Evolutionary conservation across 2,329 filamentous ascomycete species (phyloP).

Genomic region (Cladobotryum protrusum): DNA sequence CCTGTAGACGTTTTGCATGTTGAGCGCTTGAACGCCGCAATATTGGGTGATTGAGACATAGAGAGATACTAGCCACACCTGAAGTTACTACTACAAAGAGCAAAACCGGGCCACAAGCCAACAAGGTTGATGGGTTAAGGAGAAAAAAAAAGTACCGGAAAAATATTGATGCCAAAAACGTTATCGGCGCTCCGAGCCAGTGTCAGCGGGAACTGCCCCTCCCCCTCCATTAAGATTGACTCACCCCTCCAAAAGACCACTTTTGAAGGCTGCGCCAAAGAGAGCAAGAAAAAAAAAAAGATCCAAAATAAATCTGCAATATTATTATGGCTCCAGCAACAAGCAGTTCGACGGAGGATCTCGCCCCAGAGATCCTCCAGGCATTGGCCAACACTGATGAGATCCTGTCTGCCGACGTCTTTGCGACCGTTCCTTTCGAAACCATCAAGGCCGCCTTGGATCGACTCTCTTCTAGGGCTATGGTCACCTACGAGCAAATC

Average conservation of each 20-base stretch:
- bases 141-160: constrained; percentile 7
- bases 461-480: constrained; percentile 73
- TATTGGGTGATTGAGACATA: no score
- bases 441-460: constrained; percentile 84
- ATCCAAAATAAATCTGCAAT: background rate
- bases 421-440: constrained; percentile 59
- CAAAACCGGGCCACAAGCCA: no score
- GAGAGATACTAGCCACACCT: no score
- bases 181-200: background rate
- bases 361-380: constrained; percentile 59
- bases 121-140: no score
- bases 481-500: constrained; percentile 79
- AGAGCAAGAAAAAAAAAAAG: background rate
- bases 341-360: constrained; percentile 38
- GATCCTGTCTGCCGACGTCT: constrained; percentile 62
- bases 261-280: constrained; percentile 4
- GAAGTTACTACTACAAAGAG: no score
- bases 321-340: constrained; percentile 10
- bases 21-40: no score
- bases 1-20: no score
- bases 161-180: constrained; percentile 7
- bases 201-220: constrained; percentile 9
- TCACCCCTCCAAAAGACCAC: constrained; percentile 5
- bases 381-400: constrained; percentile 58
- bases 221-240: constrained; percentile 14